Evolutionary conservation across 768 basidiomycete species (phyloP).

Genomic region (Suillus clintonianus): DNA sequence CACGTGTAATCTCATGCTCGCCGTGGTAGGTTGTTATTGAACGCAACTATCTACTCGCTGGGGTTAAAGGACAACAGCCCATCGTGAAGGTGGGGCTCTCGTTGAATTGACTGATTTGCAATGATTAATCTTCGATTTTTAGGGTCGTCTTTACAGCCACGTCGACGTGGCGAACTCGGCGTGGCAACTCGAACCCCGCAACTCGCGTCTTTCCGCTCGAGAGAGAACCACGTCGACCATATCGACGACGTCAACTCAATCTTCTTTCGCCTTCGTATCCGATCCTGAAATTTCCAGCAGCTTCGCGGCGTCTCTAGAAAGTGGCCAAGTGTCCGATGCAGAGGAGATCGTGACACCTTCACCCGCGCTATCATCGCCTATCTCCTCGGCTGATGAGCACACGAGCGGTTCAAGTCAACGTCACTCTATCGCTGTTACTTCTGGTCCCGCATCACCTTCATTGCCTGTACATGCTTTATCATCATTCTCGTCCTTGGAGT

Average conservation of each 20-base stretch:
- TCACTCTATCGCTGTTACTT: constrained; percentile 34
- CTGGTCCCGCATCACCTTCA: constrained; percentile 60
- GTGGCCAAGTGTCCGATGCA: constrained; percentile 68
- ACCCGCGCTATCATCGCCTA: constrained; percentile 64
- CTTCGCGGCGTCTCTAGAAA: constrained; percentile 81
- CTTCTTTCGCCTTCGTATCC: constrained; percentile 82
- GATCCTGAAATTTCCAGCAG: constrained; percentile 84
- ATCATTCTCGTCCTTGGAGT: constrained; percentile 81
- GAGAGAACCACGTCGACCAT: constrained; percentile 76
- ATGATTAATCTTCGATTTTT: not conserved
- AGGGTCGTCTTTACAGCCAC: constrained; percentile 76
- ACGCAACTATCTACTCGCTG: constrained; percentile 68
- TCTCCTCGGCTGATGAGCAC: constrained; percentile 58
- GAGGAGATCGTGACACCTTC: constrained; percentile 62
- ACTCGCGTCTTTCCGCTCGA: constrained; percentile 45
- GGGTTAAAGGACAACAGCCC: constrained; percentile 67
- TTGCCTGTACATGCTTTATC: constrained; percentile 57
- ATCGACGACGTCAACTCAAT: constrained; percentile 76
- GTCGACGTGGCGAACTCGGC: constrained; percentile 67
- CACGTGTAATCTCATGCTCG: constrained; percentile 2
- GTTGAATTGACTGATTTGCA: constrained; percentile 1
- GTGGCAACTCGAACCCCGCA: constrained; percentile 79
- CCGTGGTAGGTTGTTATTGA: constrained; percentile 67
- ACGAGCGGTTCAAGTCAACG: constrained; percentile 12
- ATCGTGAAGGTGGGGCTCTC: constrained; percentile 63